phyloP scores from a whole-genome alignment of 805 yeast genomes.

The Myxozyma vanderwaltii region DNA sequence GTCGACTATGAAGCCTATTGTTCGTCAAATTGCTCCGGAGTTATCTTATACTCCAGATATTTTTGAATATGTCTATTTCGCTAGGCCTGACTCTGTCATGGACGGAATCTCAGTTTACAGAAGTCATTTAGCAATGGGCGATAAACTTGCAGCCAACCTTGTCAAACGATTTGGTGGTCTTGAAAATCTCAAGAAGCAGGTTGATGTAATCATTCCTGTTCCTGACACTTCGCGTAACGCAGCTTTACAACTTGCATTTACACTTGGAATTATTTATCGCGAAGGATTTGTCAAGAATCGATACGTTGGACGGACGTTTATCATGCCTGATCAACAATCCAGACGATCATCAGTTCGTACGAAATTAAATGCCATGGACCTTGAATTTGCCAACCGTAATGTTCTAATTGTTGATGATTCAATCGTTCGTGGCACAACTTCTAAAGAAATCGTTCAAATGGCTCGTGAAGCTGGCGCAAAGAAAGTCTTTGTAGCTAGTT shows the following conservation, averaged over 20 bases:
- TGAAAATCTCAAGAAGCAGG: conserved; percentile 54
- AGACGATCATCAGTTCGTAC: conserved; percentile 91
- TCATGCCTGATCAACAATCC: conserved; percentile 97
- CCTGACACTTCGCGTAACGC: conserved; percentile 98
- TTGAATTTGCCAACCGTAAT: conserved; percentile 81
- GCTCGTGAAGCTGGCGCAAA: conserved; percentile 98
- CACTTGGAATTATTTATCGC: conserved; percentile 78
- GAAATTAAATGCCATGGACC: conserved; percentile 93
- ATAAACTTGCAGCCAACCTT: conserved; percentile 77
- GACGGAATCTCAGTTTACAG: conserved; percentile 97
- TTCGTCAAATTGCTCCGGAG: conserved; percentile 80
- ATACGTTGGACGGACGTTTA: conserved; percentile 96
- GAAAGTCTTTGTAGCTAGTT: conserved; percentile 92
- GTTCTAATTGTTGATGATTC: conserved; percentile 95
- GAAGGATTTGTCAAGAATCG: conserved; percentile 97
- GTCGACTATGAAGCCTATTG: conserved; percentile 69
- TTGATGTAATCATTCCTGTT: conserved; percentile 96
- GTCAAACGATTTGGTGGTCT: conserved; percentile 46
- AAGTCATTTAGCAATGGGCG: conserved; percentile 92
- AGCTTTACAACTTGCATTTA: conserved; percentile 87
- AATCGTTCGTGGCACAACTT: conserved; percentile 96
- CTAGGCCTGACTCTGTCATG: conserved; percentile 92
- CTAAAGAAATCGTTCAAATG: conserved; percentile 94
- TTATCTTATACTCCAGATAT: conserved; percentile 88
- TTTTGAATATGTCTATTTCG: conserved; percentile 96